Evolutionary conservation across 352 stramenopile species (phyloP).

Genomic region (Pythium sp.): DNA sequence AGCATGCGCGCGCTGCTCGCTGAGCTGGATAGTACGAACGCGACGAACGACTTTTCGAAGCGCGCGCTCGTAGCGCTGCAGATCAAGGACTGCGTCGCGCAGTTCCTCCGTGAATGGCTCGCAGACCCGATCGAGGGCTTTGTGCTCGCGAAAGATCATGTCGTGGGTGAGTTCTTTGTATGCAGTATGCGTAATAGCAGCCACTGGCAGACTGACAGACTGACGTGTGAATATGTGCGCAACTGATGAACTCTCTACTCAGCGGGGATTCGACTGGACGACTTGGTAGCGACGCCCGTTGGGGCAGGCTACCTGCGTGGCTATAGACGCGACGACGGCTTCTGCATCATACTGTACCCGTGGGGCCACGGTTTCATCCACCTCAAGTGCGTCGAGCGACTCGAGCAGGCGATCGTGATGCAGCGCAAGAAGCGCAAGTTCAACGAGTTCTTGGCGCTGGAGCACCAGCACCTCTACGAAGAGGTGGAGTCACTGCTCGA

Average conservation of each 20-base stretch:
- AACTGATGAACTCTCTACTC: not conserved
- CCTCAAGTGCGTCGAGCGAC: slow-evolving; percentile 45
- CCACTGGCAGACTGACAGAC: not conserved
- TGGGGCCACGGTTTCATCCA: slow-evolving; percentile 77
- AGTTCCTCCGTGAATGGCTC: slow-evolving; percentile 69
- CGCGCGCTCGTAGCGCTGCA: slow-evolving; percentile 46
- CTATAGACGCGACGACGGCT: slow-evolving; percentile 49
- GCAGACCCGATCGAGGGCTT: slow-evolving; percentile 68
- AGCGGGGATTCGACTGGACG: slow-evolving; percentile 49
- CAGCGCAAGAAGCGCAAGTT: slow-evolving; percentile 44
- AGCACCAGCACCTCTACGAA: slow-evolving; percentile 72
- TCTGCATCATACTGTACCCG: slow-evolving; percentile 70
- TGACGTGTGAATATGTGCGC: not conserved
- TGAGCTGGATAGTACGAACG: slow-evolving; percentile 14
- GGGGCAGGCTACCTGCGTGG: slow-evolving; percentile 60
- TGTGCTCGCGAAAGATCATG: slow-evolving; percentile 64
- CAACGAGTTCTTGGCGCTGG: slow-evolving; percentile 52
- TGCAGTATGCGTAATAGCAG: not conserved
- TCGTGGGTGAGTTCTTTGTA: slow-evolving; percentile 41
- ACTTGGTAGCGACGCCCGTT: slow-evolving; percentile 59
- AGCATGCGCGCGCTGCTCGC: slow-evolving; percentile 29
- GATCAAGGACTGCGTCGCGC: slow-evolving; percentile 67
- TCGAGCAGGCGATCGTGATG: slow-evolving; percentile 31
- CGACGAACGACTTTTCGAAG: slow-evolving; percentile 23
- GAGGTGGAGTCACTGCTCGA: slow-evolving; percentile 60